A percentile compares a stretch with the other conserved stretches of the same genome.
Evolutionary conservation across 2,329 filamentous ascomycete species (phyloP).

Genomic region (Pseudopithomyces chartarum): DNA sequence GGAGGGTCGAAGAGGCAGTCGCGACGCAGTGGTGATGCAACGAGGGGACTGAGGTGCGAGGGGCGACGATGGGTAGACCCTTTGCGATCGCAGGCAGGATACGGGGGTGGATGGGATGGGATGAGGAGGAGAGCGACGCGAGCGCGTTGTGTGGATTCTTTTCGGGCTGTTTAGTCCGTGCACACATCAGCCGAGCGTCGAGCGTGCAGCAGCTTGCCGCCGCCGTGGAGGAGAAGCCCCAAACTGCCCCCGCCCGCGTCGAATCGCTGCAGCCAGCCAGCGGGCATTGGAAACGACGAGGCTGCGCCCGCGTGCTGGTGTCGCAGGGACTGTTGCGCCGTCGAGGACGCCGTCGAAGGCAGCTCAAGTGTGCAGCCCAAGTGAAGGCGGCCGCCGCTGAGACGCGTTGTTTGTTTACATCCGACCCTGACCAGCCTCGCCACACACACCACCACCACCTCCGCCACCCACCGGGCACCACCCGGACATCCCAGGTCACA

Average conservation of each 20-base stretch:
- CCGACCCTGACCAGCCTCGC: background rate
- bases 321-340: background rate
- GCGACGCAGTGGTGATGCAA: conserved; percentile 22
- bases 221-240: background rate
- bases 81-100: conserved; percentile 12
- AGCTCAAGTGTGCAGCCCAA: background rate
- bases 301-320: background rate
- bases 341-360: background rate
- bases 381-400: conserved; percentile 1
- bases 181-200: conserved; percentile 5
- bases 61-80: conserved; percentile 28
- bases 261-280: conserved; percentile 21
- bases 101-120: conserved; percentile 21
- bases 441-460: background rate
- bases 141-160: conserved; percentile 27
- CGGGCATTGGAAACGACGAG: background rate
- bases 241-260: conserved; percentile 15
- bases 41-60: conserved; percentile 13
- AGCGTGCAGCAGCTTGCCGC: conserved; percentile 21
- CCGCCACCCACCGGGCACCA: background rate
- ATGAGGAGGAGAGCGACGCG: conserved; percentile 20
- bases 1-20: conserved; percentile 1
- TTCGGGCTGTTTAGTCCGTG: conserved; percentile 13
- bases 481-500: background rate
- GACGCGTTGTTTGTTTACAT: conserved; percentile 14